Evolutionary conservation across 164 flowering plant species (phyloP).

Genomic region (Protea cynaroides): DNA sequence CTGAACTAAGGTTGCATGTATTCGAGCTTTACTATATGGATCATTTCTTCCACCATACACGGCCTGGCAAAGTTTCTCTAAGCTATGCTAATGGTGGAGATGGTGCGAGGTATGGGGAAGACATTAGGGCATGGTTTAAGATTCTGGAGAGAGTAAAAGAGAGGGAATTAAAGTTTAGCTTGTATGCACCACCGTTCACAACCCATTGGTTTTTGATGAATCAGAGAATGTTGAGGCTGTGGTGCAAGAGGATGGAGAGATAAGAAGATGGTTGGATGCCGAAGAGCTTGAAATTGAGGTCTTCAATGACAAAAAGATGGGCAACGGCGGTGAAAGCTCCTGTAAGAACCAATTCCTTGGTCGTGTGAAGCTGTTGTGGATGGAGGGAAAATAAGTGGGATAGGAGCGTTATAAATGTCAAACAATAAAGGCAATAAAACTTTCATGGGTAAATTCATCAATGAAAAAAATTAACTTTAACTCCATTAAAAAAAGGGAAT

Average conservation of each 20-base stretch:
- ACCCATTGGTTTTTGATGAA: slow-evolving; percentile 62
- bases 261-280: slow-evolving; percentile 23
- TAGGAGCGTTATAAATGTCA: no score
- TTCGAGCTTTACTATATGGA: slow-evolving; percentile 49
- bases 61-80: slow-evolving; percentile 42
- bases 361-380: no score
- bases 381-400: no score
- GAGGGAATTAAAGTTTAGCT: slow-evolving; percentile 28
- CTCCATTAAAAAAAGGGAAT: no score
- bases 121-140: slow-evolving; percentile 35
- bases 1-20: slow-evolving; percentile 57
- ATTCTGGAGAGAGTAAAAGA: slow-evolving; percentile 22
- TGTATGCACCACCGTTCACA: slow-evolving; percentile 58
- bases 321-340: no score
- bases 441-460: no score
- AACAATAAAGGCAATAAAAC: no score
- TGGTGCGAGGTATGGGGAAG: slow-evolving; percentile 32
- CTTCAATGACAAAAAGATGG: no score
- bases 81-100: not conserved
- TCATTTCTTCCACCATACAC: slow-evolving; percentile 12
- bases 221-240: slow-evolving; percentile 62
- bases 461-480: no score
- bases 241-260: slow-evolving; percentile 27
- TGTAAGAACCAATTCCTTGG: no score
- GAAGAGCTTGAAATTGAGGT: no score